Evolutionary conservation across 192 early-diverging fungal genomes (phyloP).

Genomic region (Dimargaris cristalligena): DNA sequence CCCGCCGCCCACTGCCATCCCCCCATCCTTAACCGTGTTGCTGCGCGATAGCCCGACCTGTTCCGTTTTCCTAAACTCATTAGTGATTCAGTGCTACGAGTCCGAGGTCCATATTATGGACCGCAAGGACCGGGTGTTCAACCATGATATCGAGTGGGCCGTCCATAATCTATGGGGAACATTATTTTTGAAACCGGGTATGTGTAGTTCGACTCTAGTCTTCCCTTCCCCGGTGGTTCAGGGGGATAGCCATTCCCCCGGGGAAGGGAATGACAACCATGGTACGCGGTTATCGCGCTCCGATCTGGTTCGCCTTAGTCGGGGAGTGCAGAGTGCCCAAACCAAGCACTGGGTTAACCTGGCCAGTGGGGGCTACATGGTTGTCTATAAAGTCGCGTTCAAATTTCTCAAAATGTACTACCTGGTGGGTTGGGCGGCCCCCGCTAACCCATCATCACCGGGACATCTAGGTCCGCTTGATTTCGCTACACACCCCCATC

Average conservation of each 20-base stretch:
- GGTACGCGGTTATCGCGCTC: neutral
- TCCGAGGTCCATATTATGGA: conserved; percentile 14
- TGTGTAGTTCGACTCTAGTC: neutral
- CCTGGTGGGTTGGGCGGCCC: conserved; percentile 16
- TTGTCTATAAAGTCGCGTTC: conserved; percentile 30
- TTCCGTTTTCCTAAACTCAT: conserved; percentile 27
- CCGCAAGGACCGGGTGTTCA: conserved; percentile 25
- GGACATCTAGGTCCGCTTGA: neutral
- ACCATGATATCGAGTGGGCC: conserved; percentile 34
- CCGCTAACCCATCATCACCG: neutral
- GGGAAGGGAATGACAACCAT: no score
- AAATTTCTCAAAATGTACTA: conserved; percentile 33
- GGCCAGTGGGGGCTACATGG: conserved; percentile 22
- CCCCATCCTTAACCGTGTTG: conserved; percentile 25
- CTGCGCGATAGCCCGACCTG: conserved; percentile 28
- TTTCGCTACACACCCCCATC: neutral
- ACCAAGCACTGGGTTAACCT: conserved; percentile 11
- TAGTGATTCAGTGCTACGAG: conserved; percentile 29
- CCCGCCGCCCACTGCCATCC: no score
- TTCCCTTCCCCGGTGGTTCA: no score
- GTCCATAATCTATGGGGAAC: conserved; percentile 31
- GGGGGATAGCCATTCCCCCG: neutral
- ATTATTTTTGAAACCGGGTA: conserved; percentile 23
- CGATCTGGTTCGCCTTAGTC: neutral
- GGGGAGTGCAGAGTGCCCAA: neutral